Percentiles rank a stretch among this genome's conserved stretches.
phyloP scores from a whole-genome alignment of 108 stramenopile genomes.

The Stephanodiscus triporus region DNA sequence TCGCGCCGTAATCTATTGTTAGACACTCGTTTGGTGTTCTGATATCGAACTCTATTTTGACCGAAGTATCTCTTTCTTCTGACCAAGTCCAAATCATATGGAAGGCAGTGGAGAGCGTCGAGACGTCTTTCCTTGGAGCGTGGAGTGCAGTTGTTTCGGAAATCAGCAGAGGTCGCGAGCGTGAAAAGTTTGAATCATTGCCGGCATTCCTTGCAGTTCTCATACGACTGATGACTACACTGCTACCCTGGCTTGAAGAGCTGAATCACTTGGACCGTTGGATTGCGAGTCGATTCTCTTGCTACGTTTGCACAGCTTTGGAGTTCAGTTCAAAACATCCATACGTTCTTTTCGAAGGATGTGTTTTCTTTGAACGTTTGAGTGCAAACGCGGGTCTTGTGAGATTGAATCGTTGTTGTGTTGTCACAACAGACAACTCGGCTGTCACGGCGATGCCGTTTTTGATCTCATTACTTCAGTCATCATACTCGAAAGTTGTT shows the following conservation, averaged over 20 bases:
- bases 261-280: slow-evolving; percentile 51
- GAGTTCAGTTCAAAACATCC: slow-evolving; percentile 60
- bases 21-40: slow-evolving; percentile 71
- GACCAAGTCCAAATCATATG: slow-evolving; percentile 64
- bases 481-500: slow-evolving; percentile 24
- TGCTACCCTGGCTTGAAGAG: slow-evolving; percentile 59
- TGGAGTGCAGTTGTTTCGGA: slow-evolving; percentile 75
- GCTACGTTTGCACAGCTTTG: slow-evolving; percentile 61
- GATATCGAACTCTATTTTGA: slow-evolving; percentile 64
- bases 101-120: slow-evolving; percentile 76
- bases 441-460: slow-evolving; percentile 61
- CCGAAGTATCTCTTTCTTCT: slow-evolving; percentile 27
- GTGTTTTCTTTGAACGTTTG: slow-evolving; percentile 81
- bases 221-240: slow-evolving; percentile 78
- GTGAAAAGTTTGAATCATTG: slow-evolving; percentile 65
- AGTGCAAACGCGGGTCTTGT: slow-evolving; percentile 39
- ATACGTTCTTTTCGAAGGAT: slow-evolving; percentile 63
- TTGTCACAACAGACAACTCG: slow-evolving; percentile 59
- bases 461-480: slow-evolving; percentile 29
- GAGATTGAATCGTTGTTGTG: slow-evolving; percentile 36
- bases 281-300: slow-evolving; percentile 65
- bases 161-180: slow-evolving; percentile 58
- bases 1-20: neutral
- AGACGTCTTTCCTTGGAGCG: slow-evolving; percentile 70
- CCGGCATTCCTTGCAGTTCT: slow-evolving; percentile 68